These are phyloP conservation scores for Ostreobium quekettii DNA, from an alignment of 139 green algal species.

Conservation along the genomic window DNA sequence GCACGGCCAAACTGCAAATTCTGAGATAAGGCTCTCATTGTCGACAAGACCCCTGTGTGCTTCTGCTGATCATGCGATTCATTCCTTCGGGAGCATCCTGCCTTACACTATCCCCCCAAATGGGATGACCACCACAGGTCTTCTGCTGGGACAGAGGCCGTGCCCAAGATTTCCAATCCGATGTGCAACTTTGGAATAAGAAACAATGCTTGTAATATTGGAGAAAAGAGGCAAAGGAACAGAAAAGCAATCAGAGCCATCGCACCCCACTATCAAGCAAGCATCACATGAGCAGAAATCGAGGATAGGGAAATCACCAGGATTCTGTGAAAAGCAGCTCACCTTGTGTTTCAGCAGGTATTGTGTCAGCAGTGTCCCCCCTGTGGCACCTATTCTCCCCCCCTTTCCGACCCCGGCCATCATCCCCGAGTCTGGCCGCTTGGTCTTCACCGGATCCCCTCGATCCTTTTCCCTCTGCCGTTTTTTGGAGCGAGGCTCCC, in stretches of 20 bases:
- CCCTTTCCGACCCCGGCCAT: constrained; percentile 42
- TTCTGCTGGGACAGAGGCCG: too few relatives aligned
- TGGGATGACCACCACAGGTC: too few relatives aligned
- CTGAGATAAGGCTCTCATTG: too few relatives aligned
- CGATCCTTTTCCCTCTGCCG: constrained; percentile 23
- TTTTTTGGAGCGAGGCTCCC: constrained; percentile 30
- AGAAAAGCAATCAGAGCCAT: not conserved
- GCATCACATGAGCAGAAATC: not conserved
- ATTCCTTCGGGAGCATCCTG: too few relatives aligned
- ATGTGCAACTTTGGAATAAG: too few relatives aligned
- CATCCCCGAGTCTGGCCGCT: constrained; percentile 52
- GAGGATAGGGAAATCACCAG: not conserved
- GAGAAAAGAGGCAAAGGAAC: too few relatives aligned
- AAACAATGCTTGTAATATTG: too few relatives aligned
- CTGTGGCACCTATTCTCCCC: constrained; percentile 61
- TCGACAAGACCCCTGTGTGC: too few relatives aligned
- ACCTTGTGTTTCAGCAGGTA: constrained; percentile 65
- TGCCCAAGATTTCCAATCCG: too few relatives aligned
- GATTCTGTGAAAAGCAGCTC: constrained; percentile 7
- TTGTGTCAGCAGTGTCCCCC: constrained; percentile 77
- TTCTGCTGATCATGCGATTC: too few relatives aligned
- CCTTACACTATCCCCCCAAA: too few relatives aligned
- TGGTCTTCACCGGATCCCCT: constrained; percentile 39
- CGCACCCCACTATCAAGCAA: not conserved
- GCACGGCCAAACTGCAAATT: too few relatives aligned